phyloP scores from a whole-genome alignment of 2,329 filamentous ascomycete genomes.

The Diaporthe citrichinensis region DNA sequence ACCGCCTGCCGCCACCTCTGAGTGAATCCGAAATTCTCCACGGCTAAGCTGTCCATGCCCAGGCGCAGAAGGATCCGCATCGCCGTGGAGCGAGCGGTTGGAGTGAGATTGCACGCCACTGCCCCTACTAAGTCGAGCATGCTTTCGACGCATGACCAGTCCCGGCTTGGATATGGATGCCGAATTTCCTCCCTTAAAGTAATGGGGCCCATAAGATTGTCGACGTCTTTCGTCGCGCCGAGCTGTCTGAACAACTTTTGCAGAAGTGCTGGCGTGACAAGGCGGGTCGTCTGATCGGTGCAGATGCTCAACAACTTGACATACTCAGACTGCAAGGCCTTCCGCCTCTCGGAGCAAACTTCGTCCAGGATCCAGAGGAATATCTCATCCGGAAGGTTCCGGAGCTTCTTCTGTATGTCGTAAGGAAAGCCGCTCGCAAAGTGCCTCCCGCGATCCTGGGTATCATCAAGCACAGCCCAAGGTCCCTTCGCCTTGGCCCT shows the following conservation, averaged over 20 bases:
- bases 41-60: slow-evolving; percentile 66
- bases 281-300: slow-evolving; percentile 57
- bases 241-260: slow-evolving; percentile 70
- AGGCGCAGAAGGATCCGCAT: slow-evolving; percentile 67
- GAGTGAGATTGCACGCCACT: slow-evolving; percentile 54
- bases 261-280: slow-evolving; percentile 62
- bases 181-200: slow-evolving; percentile 43
- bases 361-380: slow-evolving; percentile 76
- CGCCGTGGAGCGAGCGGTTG: slow-evolving; percentile 55
- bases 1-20: slow-evolving; percentile 59
- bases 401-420: slow-evolving; percentile 61
- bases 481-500: slow-evolving; percentile 53
- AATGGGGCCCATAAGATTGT: slow-evolving; percentile 45
- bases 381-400: slow-evolving; percentile 72
- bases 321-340: slow-evolving; percentile 73
- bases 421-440: slow-evolving; percentile 75
- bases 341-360: slow-evolving; percentile 68
- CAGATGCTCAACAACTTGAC: slow-evolving; percentile 65
- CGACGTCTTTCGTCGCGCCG: slow-evolving; percentile 67
- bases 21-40: slow-evolving; percentile 59
- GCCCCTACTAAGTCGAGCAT: slow-evolving; percentile 59
- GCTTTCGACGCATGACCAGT: slow-evolving; percentile 62
- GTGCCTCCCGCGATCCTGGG: slow-evolving; percentile 67
- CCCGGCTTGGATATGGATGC: slow-evolving; percentile 48
- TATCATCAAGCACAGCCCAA: slow-evolving; percentile 65